A percentile compares a stretch with the other conserved stretches of the same genome.
phyloP scores from a whole-genome alignment of 495 filamentous ascomycete genomes.

The Hypoxylon lienhwacheense region DNA sequence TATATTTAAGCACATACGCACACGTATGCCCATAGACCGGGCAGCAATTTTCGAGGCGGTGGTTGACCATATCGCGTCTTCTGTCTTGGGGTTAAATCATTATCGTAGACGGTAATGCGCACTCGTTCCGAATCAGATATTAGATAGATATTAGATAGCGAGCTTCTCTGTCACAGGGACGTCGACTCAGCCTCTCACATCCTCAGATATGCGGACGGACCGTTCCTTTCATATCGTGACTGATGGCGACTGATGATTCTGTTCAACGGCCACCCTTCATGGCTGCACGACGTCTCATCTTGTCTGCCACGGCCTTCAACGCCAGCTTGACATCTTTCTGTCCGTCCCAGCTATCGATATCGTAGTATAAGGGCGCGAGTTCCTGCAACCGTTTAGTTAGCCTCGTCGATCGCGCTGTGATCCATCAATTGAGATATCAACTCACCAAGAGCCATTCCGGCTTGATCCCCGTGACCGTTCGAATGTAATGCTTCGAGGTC shows the following conservation, averaged over 20 bases:
- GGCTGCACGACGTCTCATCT: conserved; percentile 70
- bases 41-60: no score
- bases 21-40: no score
- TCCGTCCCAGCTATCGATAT: conserved; percentile 70
- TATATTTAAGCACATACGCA: no score
- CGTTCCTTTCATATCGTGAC: background rate
- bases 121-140: no score
- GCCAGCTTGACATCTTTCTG: conserved; percentile 84
- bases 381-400: conserved; percentile 53
- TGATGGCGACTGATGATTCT: background rate
- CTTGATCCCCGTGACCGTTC: conserved; percentile 66
- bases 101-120: no score
- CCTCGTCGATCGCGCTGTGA: background rate
- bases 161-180: no score
- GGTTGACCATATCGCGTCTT: no score
- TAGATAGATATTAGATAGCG: no score
- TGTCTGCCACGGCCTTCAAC: conserved; percentile 72
- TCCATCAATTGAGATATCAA: conserved; percentile 25
- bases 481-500: conserved; percentile 90
- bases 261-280: conserved; percentile 53
- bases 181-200: no score
- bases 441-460: conserved; percentile 89
- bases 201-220: background rate
- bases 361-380: conserved; percentile 90
- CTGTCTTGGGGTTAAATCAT: no score